Evolutionary conservation across 805 yeast species (phyloP), one percentile per base, ranked within the genome.

Genomic region (Jamesozyma jinghongensis): DNA sequence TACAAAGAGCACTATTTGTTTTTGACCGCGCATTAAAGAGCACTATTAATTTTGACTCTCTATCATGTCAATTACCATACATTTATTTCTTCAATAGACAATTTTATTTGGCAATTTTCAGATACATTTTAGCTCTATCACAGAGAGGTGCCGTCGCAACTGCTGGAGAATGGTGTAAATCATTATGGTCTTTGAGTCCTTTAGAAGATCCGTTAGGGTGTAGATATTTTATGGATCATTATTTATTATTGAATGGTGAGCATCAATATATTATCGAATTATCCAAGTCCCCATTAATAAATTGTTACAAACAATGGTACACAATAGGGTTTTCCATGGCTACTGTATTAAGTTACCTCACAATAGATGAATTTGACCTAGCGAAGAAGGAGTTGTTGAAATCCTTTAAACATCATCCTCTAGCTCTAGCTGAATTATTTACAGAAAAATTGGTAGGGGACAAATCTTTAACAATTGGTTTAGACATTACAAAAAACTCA

Each of bases 161-260:
- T 0, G 94, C 95, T 0, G 70, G 84, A 33, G 75, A 77, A 32
- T 86, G 80, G 66, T 74, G 83, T 51, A 85, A 84, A 56, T 66
- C 80, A 5, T 65, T 86, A 37, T 66, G 83, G 46, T 74, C 87
- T 2, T 63, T 87, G 25, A 68, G 75, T 28, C 95, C 94, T 1
- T 70, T 77, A 2, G 84, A 81, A 42, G 95, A 87, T 64, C 95
- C 95, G 1, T 65, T 80, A 39, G 95, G 95, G 18, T 86, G 81
- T 11, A 70, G 94, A 47, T 80, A 81, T 53, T 83, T 85, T 57
- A 77, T 87, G 49, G 95, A 87, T 56, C 79, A 74, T 53, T 86
- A 83, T 54, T 79, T 90, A 3, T 63, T 84, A 3, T 64, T 76
- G 61, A 68, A 84, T 29, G 78, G 71, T 26, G 85, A 85, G 45